Evolutionary conservation across 768 basidiomycete genomes (phyloP).

Genomic region (Leccinum uliginosum): DNA sequence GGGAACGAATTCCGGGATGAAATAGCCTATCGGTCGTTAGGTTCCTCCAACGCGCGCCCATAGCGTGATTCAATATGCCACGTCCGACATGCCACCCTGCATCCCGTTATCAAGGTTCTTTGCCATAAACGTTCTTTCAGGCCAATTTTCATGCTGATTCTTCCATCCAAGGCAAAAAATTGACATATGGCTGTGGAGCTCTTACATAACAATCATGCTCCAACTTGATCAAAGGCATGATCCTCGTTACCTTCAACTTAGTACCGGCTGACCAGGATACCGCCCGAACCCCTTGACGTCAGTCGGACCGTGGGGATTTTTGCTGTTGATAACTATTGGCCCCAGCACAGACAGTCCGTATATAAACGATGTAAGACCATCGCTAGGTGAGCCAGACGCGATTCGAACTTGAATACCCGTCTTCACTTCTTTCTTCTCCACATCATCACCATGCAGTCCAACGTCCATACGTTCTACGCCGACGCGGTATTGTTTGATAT

Average conservation of each 20-base stretch:
- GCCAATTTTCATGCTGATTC: background rate
- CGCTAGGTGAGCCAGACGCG: constrained; percentile 5
- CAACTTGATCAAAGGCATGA: background rate
- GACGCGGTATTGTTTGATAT: constrained; percentile 69
- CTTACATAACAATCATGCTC: constrained; percentile 3
- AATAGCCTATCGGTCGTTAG: background rate
- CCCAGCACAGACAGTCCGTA: constrained; percentile 4
- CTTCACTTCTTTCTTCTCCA: background rate
- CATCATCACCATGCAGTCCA: constrained; percentile 20
- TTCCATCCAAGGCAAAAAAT: constrained; percentile 3
- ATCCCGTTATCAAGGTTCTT: background rate
- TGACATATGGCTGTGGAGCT: constrained; percentile 6
- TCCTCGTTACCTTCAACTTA: constrained; percentile 9
- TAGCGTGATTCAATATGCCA: background rate
- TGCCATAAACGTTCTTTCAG: background rate
- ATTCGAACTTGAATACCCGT: constrained; percentile 11
- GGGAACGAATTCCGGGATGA: background rate
- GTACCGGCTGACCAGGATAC: background rate
- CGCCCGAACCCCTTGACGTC: constrained; percentile 30
- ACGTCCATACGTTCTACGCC: constrained; percentile 38
- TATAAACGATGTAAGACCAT: constrained; percentile 20
- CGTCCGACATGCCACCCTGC: background rate
- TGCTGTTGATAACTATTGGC: constrained; percentile 3
- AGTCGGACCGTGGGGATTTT: constrained; percentile 1
- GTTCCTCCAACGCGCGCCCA: background rate